Percentiles rank a stretch among this genome's conserved stretches.
Conservation (phyloP, 768 basidiomycete species). For the Russula emetica region DNA sequence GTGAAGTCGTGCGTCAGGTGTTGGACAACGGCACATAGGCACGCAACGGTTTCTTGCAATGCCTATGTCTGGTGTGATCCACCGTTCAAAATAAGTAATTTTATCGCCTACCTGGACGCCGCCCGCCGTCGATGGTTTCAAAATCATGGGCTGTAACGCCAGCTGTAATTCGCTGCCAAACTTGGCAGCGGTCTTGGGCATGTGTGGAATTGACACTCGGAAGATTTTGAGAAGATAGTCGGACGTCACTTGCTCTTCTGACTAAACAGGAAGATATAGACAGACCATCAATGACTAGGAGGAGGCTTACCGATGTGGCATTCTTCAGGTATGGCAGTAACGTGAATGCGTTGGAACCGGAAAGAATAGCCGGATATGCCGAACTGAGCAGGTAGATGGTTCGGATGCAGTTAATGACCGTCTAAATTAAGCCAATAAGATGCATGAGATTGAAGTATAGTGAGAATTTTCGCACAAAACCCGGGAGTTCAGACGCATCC, state of each 20-base stretch:
- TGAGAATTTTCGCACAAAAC: slow-evolving; percentile 54
- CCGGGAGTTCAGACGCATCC: slow-evolving; percentile 75
- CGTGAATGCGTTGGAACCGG: slow-evolving; percentile 75
- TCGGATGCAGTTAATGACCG: slow-evolving; percentile 76
- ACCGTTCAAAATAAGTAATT: background rate
- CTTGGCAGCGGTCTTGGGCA: slow-evolving; percentile 85
- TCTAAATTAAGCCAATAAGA: slow-evolving; percentile 41
- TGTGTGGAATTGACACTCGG: slow-evolving; percentile 73
- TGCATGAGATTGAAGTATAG: background rate
- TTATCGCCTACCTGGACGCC: slow-evolving; percentile 53
- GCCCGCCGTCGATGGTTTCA: slow-evolving; percentile 69
- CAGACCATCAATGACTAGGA: background rate
- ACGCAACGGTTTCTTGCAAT: slow-evolving; percentile 88
- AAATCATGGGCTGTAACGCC: slow-evolving; percentile 84
- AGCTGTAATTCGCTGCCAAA: slow-evolving; percentile 84
- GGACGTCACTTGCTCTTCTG: slow-evolving; percentile 77
- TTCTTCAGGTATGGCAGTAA: slow-evolving; percentile 89
- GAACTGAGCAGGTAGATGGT: slow-evolving; percentile 80
- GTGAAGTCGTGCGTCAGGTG: slow-evolving; percentile 83
- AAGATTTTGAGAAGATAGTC: slow-evolving; percentile 91
- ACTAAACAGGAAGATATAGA: slow-evolving; percentile 39
- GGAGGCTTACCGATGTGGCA: slow-evolving; percentile 57
- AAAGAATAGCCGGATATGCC: slow-evolving; percentile 81
- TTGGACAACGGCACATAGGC: slow-evolving; percentile 81
- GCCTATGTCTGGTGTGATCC: slow-evolving; percentile 45